Conservation (phyloP, 2,329 filamentous ascomycete genomes). For the Tolypocladium nubicola region DNA sequence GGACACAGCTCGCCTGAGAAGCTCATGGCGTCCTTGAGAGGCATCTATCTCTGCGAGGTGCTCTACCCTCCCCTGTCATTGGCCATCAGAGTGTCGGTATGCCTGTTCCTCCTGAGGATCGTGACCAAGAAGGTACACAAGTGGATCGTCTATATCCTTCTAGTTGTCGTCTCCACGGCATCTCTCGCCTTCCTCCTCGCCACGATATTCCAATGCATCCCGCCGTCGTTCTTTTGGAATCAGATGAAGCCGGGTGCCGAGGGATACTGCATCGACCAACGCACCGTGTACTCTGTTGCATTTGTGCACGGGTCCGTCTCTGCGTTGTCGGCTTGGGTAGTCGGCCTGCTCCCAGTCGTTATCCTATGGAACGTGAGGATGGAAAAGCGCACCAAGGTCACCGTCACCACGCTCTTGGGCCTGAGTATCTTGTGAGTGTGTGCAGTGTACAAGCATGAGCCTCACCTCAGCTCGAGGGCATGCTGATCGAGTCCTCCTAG, state of each 20-base stretch:
- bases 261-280: neutral
- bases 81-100: conserved; percentile 3
- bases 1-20: neutral
- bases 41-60: conserved; percentile 2
- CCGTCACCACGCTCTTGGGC: conserved; percentile 1
- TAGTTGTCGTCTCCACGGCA: conserved; percentile 1
- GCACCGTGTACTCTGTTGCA: neutral
- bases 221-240: conserved; percentile 3
- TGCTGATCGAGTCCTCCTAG: neutral
- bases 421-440: conserved; percentile 3
- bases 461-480: neutral
- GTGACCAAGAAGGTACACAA: neutral
- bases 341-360: conserved; percentile 2
- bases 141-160: neutral
- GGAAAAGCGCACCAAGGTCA: conserved; percentile 1
- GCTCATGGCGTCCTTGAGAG: neutral
- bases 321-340: conserved; percentile 1
- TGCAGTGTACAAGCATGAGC: neutral
- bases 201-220: conserved; percentile 1
- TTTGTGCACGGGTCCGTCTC: conserved; percentile 1
- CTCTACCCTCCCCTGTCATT: conserved; percentile 2
- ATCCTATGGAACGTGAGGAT: conserved; percentile 2
- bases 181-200: neutral
- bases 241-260: neutral
- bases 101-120: conserved; percentile 3